A percentile compares a stretch with the other conserved stretches of the same genome.
Evolutionary conservation across 331 rosid genomes (phyloP).

Genomic region (Malus hybrid): DNA sequence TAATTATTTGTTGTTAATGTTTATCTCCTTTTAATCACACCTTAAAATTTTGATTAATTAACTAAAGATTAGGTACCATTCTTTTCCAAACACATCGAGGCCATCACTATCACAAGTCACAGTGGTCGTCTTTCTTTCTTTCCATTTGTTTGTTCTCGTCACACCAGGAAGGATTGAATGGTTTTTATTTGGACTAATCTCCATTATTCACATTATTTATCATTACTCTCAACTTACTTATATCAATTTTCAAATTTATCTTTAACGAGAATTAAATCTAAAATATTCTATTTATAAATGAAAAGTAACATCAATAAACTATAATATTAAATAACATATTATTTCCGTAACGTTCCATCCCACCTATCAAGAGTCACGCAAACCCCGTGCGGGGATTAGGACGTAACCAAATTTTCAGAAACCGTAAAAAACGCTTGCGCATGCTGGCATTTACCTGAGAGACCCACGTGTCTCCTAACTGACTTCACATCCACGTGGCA

Average conservation of each 20-base stretch:
- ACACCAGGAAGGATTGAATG: not conserved
- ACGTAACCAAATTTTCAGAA: not conserved
- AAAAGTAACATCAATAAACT: accelerated
- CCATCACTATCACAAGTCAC: not conserved
- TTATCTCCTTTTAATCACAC: not conserved
- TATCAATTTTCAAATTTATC: accelerated
- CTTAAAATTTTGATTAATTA: not conserved
- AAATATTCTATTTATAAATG: accelerated
- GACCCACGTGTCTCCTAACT: not conserved
- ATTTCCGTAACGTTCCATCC: not conserved
- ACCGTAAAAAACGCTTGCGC: not conserved
- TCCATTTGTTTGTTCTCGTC: not conserved
- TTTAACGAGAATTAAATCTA: too few relatives aligned
- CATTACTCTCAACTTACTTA: not conserved
- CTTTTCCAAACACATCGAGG: not conserved
- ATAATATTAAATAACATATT: too few relatives aligned
- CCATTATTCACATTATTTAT: not conserved
- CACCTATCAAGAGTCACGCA: slow-evolving; percentile 19
- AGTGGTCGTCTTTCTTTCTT: not conserved
- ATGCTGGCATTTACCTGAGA: not conserved
- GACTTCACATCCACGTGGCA: slow-evolving; percentile 23
- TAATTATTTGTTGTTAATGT: not conserved
- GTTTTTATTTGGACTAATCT: not conserved
- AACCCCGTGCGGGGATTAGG: slow-evolving; percentile 14
- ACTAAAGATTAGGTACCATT: not conserved